Evolutionary conservation across 2,329 filamentous ascomycete species (phyloP), one percentile per base, ranked within the genome.

Genomic region (Phialemoniopsis sp.): DNA sequence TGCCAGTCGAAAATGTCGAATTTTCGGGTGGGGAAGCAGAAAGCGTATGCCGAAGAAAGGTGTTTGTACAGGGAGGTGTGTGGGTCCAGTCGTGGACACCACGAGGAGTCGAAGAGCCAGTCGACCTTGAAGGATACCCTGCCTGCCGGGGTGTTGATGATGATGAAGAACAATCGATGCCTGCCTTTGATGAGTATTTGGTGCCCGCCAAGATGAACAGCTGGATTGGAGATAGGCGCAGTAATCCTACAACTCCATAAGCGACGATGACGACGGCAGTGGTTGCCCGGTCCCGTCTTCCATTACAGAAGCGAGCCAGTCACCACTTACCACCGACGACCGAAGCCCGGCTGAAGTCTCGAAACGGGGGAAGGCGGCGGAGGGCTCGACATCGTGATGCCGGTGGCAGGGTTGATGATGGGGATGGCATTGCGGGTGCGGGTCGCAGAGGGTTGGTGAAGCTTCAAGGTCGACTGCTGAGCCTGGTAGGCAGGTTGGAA

Each of bases 401-500:
- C 89, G 41, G 91, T 96, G 52, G 80, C 87, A 39, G 93, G 93
- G 73, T 98, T 95, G 66, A 97, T 88, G 62, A 98, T 98, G 43
- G 91, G 91, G 51, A 97, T 97, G 57, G 93, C 89, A 64, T 96
- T 97, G 65, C 89, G 88, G 42, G 85, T 81, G 52, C 93, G 87
- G 48, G 90, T 88, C 46, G 90, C 88, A 46, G 90, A 77, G 45
- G 90, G 89, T 72, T 96, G 91, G 67, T 95, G 89, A 46, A 94
- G 74, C 70, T 95, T 96, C 53, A 91, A 54, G 73, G 65, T 80
- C 46, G 68, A 65, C 44, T 73, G 80, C 54, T 81, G 84, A 62
- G 68, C 73, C 55, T 86, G 82, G 64, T 78, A 86, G 53, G 73
- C 66, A 28, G 82, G 75, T 38, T 83, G 78, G 54, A 82, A 84